Percentiles rank a stretch among this genome's conserved stretches.
Evolutionary conservation across 345 rosid genomes (phyloP).

Genomic region (Salix viminalis): DNA sequence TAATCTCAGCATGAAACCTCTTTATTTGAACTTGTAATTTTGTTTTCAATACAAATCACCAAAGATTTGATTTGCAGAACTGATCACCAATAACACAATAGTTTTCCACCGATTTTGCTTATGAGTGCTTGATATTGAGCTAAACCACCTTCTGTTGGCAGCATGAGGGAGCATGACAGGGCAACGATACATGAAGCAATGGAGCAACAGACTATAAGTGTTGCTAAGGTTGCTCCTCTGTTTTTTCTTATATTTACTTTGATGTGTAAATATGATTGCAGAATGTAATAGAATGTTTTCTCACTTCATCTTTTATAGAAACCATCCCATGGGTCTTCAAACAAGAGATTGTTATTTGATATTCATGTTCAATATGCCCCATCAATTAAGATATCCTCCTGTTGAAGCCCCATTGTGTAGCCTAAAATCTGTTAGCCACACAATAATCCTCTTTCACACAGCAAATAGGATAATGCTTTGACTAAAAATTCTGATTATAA

Average conservation of each 20-base stretch:
- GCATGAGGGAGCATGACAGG: slow-evolving; percentile 97
- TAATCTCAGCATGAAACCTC: slow-evolving; percentile 10
- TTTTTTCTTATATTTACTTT: background rate
- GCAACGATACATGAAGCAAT: slow-evolving; percentile 98
- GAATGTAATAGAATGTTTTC: background rate
- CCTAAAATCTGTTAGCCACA: background rate
- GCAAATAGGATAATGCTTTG: background rate
- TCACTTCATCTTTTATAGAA: background rate
- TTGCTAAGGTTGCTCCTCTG: slow-evolving; percentile 66
- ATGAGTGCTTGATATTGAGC: background rate
- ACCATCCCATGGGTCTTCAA: background rate
- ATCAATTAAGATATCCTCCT: background rate
- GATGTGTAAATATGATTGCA: background rate
- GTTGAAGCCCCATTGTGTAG: background rate
- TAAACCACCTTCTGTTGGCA: slow-evolving; percentile 21
- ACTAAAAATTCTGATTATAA: no score
- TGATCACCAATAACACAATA: background rate
- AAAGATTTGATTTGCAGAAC: background rate
- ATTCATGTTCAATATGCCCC: background rate
- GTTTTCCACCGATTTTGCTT: background rate
- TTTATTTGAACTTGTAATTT: no score
- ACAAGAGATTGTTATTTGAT: background rate
- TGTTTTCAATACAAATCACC: background rate
- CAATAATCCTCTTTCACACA: background rate
- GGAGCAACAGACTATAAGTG: slow-evolving; percentile 99